Evolutionary conservation across 306 rosid genomes (phyloP).

Genomic region (Coriaria nepalensis): DNA sequence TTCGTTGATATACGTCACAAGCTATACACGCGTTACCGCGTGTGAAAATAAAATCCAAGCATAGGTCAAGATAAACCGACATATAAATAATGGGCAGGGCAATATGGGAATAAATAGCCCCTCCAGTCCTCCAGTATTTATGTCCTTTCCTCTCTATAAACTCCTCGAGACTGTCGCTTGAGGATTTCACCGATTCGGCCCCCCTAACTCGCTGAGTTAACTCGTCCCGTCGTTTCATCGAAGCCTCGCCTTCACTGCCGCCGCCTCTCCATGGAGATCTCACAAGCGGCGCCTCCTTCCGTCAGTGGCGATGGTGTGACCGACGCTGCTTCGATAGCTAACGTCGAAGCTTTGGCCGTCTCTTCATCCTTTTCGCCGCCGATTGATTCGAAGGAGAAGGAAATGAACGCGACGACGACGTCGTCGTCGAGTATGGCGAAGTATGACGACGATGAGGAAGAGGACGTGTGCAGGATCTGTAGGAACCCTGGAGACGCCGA

Average conservation of each 20-base stretch:
- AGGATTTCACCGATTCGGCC: slow-evolving; percentile 4
- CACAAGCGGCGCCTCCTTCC: slow-evolving; percentile 40
- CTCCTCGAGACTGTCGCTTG: neutral
- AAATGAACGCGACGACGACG: slow-evolving; percentile 19
- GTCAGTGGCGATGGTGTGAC: slow-evolving; percentile 24
- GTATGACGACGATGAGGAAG: slow-evolving; percentile 82
- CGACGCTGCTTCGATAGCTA: slow-evolving; percentile 17
- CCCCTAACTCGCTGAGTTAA: slow-evolving; percentile 6
- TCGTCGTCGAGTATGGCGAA: slow-evolving; percentile 20
- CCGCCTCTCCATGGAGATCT: slow-evolving; percentile 54
- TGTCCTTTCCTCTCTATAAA: neutral
- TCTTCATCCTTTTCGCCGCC: slow-evolving; percentile 29
- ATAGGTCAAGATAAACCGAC: too few relatives aligned
- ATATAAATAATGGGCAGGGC: neutral
- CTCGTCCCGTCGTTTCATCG: neutral
- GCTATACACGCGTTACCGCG: too few relatives aligned
- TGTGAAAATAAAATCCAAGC: too few relatives aligned
- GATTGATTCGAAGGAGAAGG: slow-evolving; percentile 25
- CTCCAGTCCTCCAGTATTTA: neutral
- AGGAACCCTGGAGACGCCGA: slow-evolving; percentile 88
- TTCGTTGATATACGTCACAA: too few relatives aligned
- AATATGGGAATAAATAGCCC: slow-evolving; percentile 8
- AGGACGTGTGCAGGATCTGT: slow-evolving; percentile 95
- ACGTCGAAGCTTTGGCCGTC: slow-evolving; percentile 21
- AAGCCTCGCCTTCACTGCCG: neutral